phyloP scores from a whole-genome alignment of 2,329 filamentous ascomycete species.

The Zopfia rhizophila region DNA sequence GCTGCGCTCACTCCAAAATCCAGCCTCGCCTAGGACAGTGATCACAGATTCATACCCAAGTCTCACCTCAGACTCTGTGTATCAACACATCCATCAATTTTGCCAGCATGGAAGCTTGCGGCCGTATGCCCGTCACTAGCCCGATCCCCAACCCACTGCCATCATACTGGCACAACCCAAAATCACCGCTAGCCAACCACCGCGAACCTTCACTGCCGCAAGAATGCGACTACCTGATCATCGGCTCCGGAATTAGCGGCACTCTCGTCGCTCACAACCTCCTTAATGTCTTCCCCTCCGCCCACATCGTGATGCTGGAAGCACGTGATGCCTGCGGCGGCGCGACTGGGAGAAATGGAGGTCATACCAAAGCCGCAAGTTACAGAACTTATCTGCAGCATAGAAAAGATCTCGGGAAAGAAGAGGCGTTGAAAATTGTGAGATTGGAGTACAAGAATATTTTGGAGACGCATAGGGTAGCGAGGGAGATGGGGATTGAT shows the following conservation, averaged over 20 bases:
- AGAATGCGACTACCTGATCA: slow-evolving; percentile 48
- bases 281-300: slow-evolving; percentile 24
- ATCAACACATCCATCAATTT: not conserved
- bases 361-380: slow-evolving; percentile 61
- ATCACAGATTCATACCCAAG: too few relatives aligned
- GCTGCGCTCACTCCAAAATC: too few relatives aligned
- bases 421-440: slow-evolving; percentile 59
- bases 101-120: slow-evolving; percentile 39
- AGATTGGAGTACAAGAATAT: slow-evolving; percentile 58
- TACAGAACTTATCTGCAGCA: slow-evolving; percentile 65
- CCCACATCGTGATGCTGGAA: slow-evolving; percentile 52
- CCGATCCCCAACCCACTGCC: slow-evolving; percentile 47
- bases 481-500: slow-evolving; percentile 55
- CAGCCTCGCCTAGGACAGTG: too few relatives aligned
- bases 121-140: slow-evolving; percentile 40
- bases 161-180: slow-evolving; percentile 56
- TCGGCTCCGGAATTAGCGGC: slow-evolving; percentile 55
- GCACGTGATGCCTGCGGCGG: slow-evolving; percentile 52
- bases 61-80: not conserved
- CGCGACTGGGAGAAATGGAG: slow-evolving; percentile 57
- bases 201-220: slow-evolving; percentile 38
- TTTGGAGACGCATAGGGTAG: slow-evolving; percentile 65
- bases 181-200: slow-evolving; percentile 47
- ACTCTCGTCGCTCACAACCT: slow-evolving; percentile 51
- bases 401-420: slow-evolving; percentile 56